Evolutionary conservation across 2,329 filamentous ascomycete species (phyloP), one percentile per base, ranked within the genome.

Genomic region (Beauveria rudraprayagi): DNA sequence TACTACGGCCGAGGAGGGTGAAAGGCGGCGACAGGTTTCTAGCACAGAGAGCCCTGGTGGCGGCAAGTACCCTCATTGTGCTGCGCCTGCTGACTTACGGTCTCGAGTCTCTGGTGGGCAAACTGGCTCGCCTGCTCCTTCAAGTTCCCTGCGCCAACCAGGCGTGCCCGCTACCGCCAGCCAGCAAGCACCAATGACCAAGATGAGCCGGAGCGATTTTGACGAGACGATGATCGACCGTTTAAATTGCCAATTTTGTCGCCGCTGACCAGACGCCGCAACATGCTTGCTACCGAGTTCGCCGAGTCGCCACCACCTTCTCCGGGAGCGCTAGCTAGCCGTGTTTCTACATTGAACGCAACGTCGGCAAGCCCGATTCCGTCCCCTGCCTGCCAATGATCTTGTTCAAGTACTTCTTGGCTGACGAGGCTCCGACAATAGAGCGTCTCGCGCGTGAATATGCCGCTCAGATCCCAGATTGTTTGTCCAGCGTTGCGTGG

Each of bases 241-340:
- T 17, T 41, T 41, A 41, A 41, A 41, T 41, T 17, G 16, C 37
- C 16, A 41, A 41, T 41, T 1, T 82, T 96, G 65, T 97, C 93
- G 6, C 94, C 94, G 4, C 86, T 92, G 62, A 97, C 93, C 0
- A 97, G 92, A 0, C 85, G 94, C 56, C 85, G 92, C 63, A 95
- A 97, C 75, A 97, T 99, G 94, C 83, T 99, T 61, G 89, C 91
- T 10, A 95, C 91, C 0, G 94, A 99, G 76, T 80, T 97, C 61
- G 96, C 93, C 2, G 91, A 96, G 72, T 4, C 86, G 94, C 24
- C 89, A 92, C 67, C 90, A 97, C 68, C 86, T 99, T 16, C 83
- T 97, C 17, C 96, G 91, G 90, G 94, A 97, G 73, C 88, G 94
- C 58, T 91, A 96, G 70, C 93, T 41, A 6, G 37, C 37, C 37